Conservation (phyloP, 108 stramenopile species). For the Hondaea fermentalgiana region DNA sequence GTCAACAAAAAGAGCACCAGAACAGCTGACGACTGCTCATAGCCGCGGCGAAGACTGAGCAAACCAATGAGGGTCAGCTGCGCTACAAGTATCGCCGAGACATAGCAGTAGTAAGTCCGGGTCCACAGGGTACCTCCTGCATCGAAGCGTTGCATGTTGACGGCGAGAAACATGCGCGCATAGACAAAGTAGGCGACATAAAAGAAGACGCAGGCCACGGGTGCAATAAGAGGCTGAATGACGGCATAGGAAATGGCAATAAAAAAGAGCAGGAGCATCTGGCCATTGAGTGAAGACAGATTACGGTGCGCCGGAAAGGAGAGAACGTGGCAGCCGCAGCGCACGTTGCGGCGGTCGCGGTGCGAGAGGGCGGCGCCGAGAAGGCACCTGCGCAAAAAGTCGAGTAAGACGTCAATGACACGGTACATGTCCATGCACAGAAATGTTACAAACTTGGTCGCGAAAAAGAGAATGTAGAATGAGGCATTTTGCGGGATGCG, state of each 20-base stretch:
- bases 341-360: neutral
- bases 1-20: neutral
- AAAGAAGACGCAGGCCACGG: neutral
- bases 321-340: neutral
- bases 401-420: neutral
- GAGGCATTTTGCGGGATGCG: neutral
- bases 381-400: neutral
- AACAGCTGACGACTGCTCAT: neutral
- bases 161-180: neutral
- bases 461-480: neutral
- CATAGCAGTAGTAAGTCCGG: neutral
- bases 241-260: neutral
- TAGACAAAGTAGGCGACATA: conserved; percentile 9
- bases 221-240: neutral
- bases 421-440: neutral
- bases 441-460: neutral
- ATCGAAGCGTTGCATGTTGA: conserved; percentile 10
- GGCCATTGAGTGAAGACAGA: neutral
- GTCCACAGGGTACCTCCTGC: neutral
- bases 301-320: neutral
- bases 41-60: neutral
- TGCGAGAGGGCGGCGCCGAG: neutral
- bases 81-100: neutral
- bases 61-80: neutral
- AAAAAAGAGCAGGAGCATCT: neutral